Conservation (phyloP, 257 asterid genomes). For the Salvia rosmarinus region DNA sequence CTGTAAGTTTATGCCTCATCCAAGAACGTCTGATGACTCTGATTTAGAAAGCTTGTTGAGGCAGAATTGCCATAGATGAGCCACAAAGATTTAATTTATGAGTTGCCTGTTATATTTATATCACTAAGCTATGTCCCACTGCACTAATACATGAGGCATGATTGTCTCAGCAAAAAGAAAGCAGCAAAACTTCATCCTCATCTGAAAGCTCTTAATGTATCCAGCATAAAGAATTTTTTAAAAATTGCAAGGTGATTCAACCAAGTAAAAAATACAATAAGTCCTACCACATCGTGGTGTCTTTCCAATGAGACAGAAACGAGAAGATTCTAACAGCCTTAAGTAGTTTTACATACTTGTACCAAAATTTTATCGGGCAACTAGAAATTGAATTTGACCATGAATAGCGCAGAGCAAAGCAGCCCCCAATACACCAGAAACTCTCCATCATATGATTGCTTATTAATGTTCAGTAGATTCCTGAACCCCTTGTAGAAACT, state of each 20-base stretch:
- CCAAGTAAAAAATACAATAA: background rate
- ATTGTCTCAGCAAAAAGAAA: slow-evolving; percentile 8
- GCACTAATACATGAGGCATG: background rate
- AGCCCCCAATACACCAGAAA: background rate
- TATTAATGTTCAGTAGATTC: background rate
- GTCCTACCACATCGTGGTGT: background rate
- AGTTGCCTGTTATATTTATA: background rate
- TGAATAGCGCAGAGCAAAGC: background rate
- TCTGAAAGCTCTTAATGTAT: background rate
- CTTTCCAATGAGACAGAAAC: background rate
- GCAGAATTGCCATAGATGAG: background rate
- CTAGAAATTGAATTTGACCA: background rate
- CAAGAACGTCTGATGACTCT: background rate
- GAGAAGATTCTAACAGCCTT: background rate
- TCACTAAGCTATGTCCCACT: background rate
- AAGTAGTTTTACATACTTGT: background rate
- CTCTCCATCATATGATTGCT: slow-evolving; percentile 3
- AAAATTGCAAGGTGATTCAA: background rate
- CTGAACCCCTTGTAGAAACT: background rate
- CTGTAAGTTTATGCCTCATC: background rate
- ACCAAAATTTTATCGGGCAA: background rate
- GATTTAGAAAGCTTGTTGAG: background rate
- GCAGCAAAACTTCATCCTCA: background rate
- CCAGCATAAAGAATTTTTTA: background rate
- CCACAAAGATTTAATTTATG: background rate